These are phyloP conservation scores for Taiwanofungus camphoratus DNA, from an alignment of 1,284 basidiomycete genomes.

Conservation along the genomic window DNA sequence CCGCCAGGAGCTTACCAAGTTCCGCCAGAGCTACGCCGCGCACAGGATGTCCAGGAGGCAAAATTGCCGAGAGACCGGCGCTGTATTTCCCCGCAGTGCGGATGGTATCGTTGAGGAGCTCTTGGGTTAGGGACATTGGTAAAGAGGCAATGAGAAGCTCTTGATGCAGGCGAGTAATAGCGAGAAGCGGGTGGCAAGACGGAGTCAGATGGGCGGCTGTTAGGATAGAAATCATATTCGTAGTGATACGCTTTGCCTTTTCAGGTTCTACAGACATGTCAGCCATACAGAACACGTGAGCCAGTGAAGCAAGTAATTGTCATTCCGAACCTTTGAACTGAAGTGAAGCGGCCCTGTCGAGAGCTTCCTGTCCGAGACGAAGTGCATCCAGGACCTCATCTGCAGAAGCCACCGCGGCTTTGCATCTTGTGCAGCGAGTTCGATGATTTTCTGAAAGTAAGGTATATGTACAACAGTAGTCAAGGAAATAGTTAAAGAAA, in stretches of 20 bases:
- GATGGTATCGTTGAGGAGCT: conserved; percentile 57
- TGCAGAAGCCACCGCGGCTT: conserved; percentile 40
- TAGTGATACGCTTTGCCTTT: conserved; percentile 55
- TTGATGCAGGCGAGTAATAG: conserved; percentile 63
- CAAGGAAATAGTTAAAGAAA: background rate
- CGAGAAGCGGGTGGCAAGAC: conserved; percentile 72
- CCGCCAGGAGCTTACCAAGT: conserved; percentile 74
- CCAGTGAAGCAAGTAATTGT: conserved; percentile 1
- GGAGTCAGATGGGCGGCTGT: conserved; percentile 47
- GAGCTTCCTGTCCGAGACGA: conserved; percentile 59
- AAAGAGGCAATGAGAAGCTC: conserved; percentile 57
- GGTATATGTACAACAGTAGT: conserved; percentile 3
- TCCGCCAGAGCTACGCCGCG: conserved; percentile 75
- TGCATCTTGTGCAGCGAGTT: conserved; percentile 58
- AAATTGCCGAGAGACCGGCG: conserved; percentile 50
- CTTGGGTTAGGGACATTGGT: conserved; percentile 34
- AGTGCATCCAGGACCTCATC: conserved; percentile 55
- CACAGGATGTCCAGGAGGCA: conserved; percentile 72
- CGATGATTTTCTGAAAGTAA: conserved; percentile 34
- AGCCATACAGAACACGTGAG: background rate
- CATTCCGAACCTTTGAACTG: conserved; percentile 46
- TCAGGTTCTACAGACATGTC: conserved; percentile 40
- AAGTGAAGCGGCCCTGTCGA: conserved; percentile 62
- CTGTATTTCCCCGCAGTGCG: conserved; percentile 50
- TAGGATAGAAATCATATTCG: conserved; percentile 60